These are phyloP conservation scores for Quercus berberidifolia DNA, from an alignment of 306 rosid species.

Conservation along the genomic window DNA sequence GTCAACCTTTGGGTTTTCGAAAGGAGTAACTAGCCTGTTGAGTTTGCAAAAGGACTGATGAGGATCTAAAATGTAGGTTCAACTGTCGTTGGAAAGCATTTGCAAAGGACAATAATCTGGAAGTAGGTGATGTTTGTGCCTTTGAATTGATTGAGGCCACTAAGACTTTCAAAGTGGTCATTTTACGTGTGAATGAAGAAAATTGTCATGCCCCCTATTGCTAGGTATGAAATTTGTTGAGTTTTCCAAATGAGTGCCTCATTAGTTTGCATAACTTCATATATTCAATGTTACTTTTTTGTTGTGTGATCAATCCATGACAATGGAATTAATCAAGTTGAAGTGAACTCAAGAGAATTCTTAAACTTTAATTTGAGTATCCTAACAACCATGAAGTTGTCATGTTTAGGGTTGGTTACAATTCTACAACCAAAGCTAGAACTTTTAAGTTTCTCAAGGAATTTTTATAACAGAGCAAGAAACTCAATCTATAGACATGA, in stretches of 20 bases:
- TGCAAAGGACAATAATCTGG: constrained; percentile 1
- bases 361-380: too few species aligned
- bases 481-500: too few species aligned
- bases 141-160: background rate
- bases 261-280: background rate
- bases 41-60: background rate
- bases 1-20: background rate
- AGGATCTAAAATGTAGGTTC: background rate
- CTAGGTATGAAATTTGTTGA: background rate
- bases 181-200: background rate
- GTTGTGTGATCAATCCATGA: too few species aligned
- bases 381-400: too few species aligned
- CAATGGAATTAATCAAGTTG: too few species aligned
- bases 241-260: background rate
- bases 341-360: too few species aligned
- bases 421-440: too few species aligned
- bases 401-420: too few species aligned
- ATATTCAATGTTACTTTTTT: background rate
- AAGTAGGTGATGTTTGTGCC: background rate
- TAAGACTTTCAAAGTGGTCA: background rate
- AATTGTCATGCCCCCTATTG: background rate
- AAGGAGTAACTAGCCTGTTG: background rate
- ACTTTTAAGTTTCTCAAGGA: too few species aligned
- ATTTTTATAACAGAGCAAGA: too few species aligned
- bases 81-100: background rate